Conservation (phyloP, 805 yeast genomes). For the Pichia heedii region DNA sequence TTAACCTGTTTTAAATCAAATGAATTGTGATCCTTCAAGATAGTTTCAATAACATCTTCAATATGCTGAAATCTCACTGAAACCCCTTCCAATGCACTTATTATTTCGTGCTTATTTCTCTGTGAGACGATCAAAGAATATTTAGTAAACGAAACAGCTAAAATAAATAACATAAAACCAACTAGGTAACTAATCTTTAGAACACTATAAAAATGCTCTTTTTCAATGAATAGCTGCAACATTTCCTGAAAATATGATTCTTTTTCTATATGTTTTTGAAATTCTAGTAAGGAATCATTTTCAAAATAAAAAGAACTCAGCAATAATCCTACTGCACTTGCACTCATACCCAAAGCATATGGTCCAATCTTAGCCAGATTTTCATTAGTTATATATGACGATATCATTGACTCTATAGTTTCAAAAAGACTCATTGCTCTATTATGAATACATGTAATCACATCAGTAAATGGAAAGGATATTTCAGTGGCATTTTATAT, state of each 20-base stretch:
- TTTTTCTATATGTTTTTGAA: slow-evolving; percentile 4
- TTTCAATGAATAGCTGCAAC: slow-evolving; percentile 4
- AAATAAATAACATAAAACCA: not conserved
- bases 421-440: not conserved
- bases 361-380: not conserved
- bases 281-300: slow-evolving; percentile 2
- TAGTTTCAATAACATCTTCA: slow-evolving; percentile 11
- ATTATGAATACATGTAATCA: no score
- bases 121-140: not conserved
- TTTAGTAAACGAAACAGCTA: not conserved
- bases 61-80: not conserved
- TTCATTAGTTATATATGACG: no score
- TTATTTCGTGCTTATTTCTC: not conserved
- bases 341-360: slow-evolving; percentile 1
- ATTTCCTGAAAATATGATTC: slow-evolving; percentile 6
- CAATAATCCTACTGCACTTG: slow-evolving; percentile 1
- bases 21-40: slow-evolving; percentile 5
- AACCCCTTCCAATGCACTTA: not conserved
- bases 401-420: not conserved
- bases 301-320: not conserved
- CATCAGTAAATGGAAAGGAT: no score
- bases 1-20: slow-evolving; percentile 2
- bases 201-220: slow-evolving; percentile 1
- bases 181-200: not conserved
- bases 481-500: no score